Evolutionary conservation across 164 flowering plant species (phyloP).

Genomic region (Protea cynaroides): DNA sequence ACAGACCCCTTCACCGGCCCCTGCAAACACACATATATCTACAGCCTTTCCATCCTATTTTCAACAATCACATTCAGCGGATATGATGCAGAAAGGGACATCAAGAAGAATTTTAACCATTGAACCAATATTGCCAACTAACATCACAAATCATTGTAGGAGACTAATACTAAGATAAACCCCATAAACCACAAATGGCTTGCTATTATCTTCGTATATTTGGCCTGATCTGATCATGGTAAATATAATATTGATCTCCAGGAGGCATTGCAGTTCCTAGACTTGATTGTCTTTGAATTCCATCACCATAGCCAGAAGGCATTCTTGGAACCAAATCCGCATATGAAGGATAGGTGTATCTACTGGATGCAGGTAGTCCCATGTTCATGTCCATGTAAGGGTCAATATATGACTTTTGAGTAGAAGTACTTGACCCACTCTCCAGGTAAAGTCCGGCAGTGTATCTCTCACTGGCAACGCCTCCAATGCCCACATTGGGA

Average conservation of each 20-base stretch:
- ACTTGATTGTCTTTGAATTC: slow-evolving; percentile 8
- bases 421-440: slow-evolving; percentile 15
- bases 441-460: slow-evolving; percentile 12
- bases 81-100: too few species aligned
- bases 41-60: too few species aligned
- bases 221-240: slow-evolving; percentile 20
- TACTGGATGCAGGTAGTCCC: slow-evolving; percentile 8
- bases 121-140: neutral
- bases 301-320: slow-evolving; percentile 3
- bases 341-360: slow-evolving; percentile 11
- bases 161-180: neutral
- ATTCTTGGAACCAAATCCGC: slow-evolving; percentile 9
- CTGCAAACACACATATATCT: too few species aligned
- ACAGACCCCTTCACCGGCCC: too few species aligned
- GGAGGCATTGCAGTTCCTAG: slow-evolving; percentile 4
- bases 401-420: slow-evolving; percentile 10
- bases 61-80: too few species aligned
- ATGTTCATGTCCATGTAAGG: slow-evolving; percentile 9
- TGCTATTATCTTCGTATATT: slow-evolving; percentile 10
- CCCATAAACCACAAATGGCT: neutral
- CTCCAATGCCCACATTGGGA: slow-evolving; percentile 6
- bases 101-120: too few species aligned
- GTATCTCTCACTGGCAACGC: slow-evolving; percentile 6
- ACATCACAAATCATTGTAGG: slow-evolving; percentile 27
- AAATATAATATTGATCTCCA: slow-evolving; percentile 5